Conservation (phyloP, 2,329 filamentous ascomycete species). For the Zasmidium citrigriseum region DNA sequence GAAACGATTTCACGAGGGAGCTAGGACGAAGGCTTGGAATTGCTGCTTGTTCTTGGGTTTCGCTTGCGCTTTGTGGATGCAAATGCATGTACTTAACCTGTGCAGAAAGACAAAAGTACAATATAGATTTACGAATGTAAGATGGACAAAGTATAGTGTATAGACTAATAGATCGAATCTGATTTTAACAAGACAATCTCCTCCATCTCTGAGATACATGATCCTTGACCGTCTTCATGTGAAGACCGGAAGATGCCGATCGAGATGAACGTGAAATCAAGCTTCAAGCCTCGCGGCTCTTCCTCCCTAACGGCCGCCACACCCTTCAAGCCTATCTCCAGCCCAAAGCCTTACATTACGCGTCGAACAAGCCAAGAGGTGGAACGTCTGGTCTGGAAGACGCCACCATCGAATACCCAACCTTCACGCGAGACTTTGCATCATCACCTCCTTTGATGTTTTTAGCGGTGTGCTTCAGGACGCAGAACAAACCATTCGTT, state of each 20-base stretch:
- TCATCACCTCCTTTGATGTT: too few species aligned
- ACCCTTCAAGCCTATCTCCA: not conserved
- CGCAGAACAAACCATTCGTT: too few species aligned
- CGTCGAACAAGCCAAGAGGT: too few species aligned
- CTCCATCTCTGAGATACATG: not conserved
- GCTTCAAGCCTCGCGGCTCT: not conserved
- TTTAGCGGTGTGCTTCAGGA: too few species aligned
- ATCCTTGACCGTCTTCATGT: not conserved
- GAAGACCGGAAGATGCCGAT: not conserved
- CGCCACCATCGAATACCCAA: too few species aligned
- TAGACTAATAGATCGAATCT: not conserved
- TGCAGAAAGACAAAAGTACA: constrained; percentile 1
- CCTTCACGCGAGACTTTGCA: too few species aligned
- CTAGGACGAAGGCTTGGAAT: not conserved
- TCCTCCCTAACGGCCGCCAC: not conserved
- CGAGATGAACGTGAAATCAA: not conserved
- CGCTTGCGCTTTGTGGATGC: not conserved
- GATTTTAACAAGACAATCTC: too few species aligned
- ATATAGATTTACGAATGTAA: constrained; percentile 1
- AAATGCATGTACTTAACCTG: not conserved
- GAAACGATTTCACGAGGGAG: not conserved
- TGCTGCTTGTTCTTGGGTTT: not conserved
- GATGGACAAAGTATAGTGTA: constrained; percentile 1
- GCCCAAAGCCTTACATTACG: too few species aligned
- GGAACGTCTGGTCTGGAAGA: too few species aligned